phyloP scores from a whole-genome alignment of 148 eudicot genomes.

The Rhododendron ferrugineum region DNA sequence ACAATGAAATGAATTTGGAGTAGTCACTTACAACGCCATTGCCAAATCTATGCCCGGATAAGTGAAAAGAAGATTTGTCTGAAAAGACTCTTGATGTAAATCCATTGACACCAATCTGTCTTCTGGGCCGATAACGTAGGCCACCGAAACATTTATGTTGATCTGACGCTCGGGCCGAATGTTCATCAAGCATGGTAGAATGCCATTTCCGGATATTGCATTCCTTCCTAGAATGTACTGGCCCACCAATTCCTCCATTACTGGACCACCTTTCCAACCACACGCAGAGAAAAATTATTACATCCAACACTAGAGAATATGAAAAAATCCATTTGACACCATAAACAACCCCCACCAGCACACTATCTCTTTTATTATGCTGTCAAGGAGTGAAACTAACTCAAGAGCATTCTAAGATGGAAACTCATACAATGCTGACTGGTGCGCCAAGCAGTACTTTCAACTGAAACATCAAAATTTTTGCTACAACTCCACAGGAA shows the following conservation, averaged over 20 bases:
- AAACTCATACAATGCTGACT: neutral
- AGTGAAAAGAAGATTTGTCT: slow-evolving; percentile 49
- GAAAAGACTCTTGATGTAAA: slow-evolving; percentile 42
- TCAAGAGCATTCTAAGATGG: neutral
- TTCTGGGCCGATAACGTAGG: slow-evolving; percentile 32
- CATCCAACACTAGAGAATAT: neutral
- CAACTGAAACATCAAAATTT: neutral
- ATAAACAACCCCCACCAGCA: neutral
- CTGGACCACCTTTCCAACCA: slow-evolving; percentile 13
- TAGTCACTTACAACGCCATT: slow-evolving; percentile 47
- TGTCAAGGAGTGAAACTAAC: neutral
- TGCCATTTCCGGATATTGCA: slow-evolving; percentile 20
- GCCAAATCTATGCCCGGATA: slow-evolving; percentile 32
- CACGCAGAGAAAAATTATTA: neutral
- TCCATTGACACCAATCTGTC: slow-evolving; percentile 26
- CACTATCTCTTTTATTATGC: neutral
- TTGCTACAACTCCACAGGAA: neutral
- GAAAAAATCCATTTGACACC: neutral
- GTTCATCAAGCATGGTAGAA: slow-evolving; percentile 19
- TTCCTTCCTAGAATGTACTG: neutral
- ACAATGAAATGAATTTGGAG: slow-evolving; percentile 14
- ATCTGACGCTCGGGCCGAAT: slow-evolving; percentile 3
- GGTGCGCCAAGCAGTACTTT: neutral
- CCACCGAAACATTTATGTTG: slow-evolving; percentile 21
- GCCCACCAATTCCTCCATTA: neutral